A percentile compares a stretch with the other conserved stretches of the same genome.
Conservation (phyloP, 2,329 filamentous ascomycete genomes). For the Fusarium multiceps region DNA sequence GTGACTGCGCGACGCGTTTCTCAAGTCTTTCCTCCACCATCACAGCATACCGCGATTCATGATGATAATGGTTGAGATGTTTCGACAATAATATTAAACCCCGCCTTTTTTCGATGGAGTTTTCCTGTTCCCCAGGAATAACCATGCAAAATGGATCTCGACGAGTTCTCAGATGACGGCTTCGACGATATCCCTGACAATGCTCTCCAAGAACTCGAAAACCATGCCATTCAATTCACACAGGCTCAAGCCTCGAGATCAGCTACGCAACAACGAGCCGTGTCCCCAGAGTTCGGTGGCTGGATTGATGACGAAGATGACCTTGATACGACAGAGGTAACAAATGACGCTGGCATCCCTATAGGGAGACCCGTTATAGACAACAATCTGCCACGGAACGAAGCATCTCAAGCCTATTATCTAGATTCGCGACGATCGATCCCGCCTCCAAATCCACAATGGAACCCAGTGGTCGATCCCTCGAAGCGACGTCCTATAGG, state of each 20-base stretch:
- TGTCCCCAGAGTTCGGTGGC: conserved; percentile 52
- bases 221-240: conserved; percentile 70
- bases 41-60: conserved; percentile 18
- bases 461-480: conserved; percentile 52
- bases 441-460: conserved; percentile 53
- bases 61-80: background rate
- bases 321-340: conserved; percentile 68
- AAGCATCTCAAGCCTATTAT: conserved; percentile 40
- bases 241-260: conserved; percentile 52
- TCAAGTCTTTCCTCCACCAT: conserved; percentile 1
- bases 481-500: conserved; percentile 33
- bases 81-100: conserved; percentile 5
- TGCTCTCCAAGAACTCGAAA: conserved; percentile 71
- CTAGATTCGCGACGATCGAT: conserved; percentile 43
- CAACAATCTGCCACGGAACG: conserved; percentile 50
- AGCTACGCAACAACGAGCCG: conserved; percentile 41
- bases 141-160: conserved; percentile 54
- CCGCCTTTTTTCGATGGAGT: conserved; percentile 41
- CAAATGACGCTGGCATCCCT: conserved; percentile 59
- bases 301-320: conserved; percentile 65
- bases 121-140: background rate
- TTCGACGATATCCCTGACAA: conserved; percentile 70
- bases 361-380: conserved; percentile 52
- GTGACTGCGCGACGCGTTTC: conserved; percentile 48
- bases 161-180: conserved; percentile 73